Evolutionary conservation across 2,329 filamentous ascomycete genomes (phyloP).

Genomic region (Bipolaris oryzae): DNA sequence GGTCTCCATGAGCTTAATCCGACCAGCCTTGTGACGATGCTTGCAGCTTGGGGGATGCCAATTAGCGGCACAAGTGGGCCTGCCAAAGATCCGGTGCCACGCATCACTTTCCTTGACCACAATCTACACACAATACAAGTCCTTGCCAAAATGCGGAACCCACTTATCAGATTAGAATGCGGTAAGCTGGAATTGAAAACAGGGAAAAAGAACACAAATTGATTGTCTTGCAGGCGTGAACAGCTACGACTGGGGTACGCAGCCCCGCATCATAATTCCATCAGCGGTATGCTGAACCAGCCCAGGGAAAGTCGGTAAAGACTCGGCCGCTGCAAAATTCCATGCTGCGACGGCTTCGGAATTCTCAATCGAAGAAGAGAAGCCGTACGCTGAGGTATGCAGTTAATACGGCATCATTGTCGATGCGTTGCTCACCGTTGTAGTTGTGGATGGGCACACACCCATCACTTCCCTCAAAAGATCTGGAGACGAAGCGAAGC

Average conservation of each 20-base stretch:
- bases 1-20: constrained; percentile 28
- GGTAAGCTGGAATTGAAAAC: constrained; percentile 51
- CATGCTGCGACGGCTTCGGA: constrained; percentile 82
- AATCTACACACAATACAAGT: not conserved
- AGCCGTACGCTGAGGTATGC: constrained; percentile 88
- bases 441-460: constrained; percentile 99
- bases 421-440: constrained; percentile 26
- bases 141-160: constrained; percentile 59
- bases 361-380: constrained; percentile 80
- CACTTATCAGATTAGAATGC: constrained; percentile 83
- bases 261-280: constrained; percentile 31
- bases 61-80: constrained; percentile 15
- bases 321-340: constrained; percentile 87
- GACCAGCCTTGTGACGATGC: constrained; percentile 27
- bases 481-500: constrained; percentile 80
- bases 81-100: constrained; percentile 22
- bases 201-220: constrained; percentile 12
- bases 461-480: constrained; percentile 91
- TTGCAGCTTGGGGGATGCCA: constrained; percentile 19
- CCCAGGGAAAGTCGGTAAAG: constrained; percentile 79
- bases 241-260: constrained; percentile 92
- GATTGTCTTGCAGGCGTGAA: constrained; percentile 75
- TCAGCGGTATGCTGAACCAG: constrained; percentile 34
- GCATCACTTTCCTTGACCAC: constrained; percentile 16
- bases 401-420: not conserved